Base-by-base conservation (phyloP, 768 basidiomycete genomes). In the Ramaria sp. region DNA sequence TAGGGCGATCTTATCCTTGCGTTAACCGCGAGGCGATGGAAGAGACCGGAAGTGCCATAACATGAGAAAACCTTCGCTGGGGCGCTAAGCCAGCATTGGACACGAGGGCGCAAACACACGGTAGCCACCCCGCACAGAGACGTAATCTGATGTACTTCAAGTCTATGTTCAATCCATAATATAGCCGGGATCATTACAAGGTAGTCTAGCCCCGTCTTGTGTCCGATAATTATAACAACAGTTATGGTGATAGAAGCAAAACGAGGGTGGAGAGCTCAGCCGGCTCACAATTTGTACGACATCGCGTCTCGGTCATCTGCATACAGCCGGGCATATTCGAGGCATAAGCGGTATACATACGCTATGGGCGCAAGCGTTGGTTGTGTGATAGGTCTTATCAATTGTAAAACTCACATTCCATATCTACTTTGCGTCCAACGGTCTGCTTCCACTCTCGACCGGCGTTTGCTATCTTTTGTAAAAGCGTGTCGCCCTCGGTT, bases 371-470 rank as follows among this genome's bases (percentile, higher is more conserved):
- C 7, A 17, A 47, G 31, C 15, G 31, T 33, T 15, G 51, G 19
- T 61, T 22, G 51, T 53, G 13, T 47, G 17, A 48, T 20, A 37
- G 45, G 33, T 7, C n/a, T 15, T 48, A 9, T 22, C 13, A 50
- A 53, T 51, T 43, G 53, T 6, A 27, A 10, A 10, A 72, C 82
- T 61, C 59, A 91, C 91, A 86, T 79, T 97, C 91, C 88, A 96
- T 92, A 71, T 97, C 95, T 55, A 86, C 75, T 55, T 79, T 82
- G 51, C 95, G 71, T 30, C 91, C 91, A 19, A 91, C 77, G 1
- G 82, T 87, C 64, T 80, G 78, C 69, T 88, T 92, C 95, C 95
- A 98, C 58, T 88, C 80, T 66, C 92, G 85, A n/a, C 95, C 94
- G 1, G 92, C 91, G 45, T 84, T 74, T 0, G 95, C 94, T 43